These are phyloP conservation scores for Saccharomyces hybrid DNA, from an alignment of 1,139 yeast genomes.

Conservation along the genomic window DNA sequence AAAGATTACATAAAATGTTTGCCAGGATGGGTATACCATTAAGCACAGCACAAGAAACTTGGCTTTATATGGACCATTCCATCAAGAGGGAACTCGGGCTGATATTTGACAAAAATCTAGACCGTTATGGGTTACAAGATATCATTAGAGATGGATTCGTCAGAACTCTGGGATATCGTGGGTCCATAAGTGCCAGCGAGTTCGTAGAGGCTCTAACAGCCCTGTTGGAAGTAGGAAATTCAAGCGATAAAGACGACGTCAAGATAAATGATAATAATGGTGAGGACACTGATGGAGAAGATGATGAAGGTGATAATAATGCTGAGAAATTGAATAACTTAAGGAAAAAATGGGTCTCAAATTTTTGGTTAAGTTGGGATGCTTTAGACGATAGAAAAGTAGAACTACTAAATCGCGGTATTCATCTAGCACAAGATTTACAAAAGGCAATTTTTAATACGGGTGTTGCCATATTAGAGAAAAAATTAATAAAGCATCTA, in stretches of 20 bases:
- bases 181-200: slow-evolving; percentile 86
- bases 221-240: slow-evolving; percentile 58
- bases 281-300: slow-evolving; percentile 20
- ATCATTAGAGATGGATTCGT: slow-evolving; percentile 80
- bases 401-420: slow-evolving; percentile 59
- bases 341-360: slow-evolving; percentile 63
- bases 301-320: slow-evolving; percentile 22
- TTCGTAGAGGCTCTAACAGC: slow-evolving; percentile 86
- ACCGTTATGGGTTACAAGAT: slow-evolving; percentile 74
- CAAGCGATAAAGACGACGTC: slow-evolving; percentile 7
- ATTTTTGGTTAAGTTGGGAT: slow-evolving; percentile 96
- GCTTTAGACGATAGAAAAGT: slow-evolving; percentile 55
- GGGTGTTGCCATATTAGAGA: slow-evolving; percentile 81
- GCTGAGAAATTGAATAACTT: slow-evolving; percentile 35
- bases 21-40: slow-evolving; percentile 95
- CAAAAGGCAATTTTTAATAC: slow-evolving; percentile 84
- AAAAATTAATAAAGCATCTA: slow-evolving; percentile 69
- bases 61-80: slow-evolving; percentile 82
- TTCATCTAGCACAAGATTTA: slow-evolving; percentile 68
- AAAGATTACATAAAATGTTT: slow-evolving; percentile 78
- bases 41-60: slow-evolving; percentile 79
- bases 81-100: slow-evolving; percentile 66
- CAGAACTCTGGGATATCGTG: slow-evolving; percentile 78
- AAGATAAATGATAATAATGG: slow-evolving; percentile 19
- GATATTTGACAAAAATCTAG: slow-evolving; percentile 63